Conservation (phyloP, 345 rosid species). For the Xanthoceras sorbifolium region DNA sequence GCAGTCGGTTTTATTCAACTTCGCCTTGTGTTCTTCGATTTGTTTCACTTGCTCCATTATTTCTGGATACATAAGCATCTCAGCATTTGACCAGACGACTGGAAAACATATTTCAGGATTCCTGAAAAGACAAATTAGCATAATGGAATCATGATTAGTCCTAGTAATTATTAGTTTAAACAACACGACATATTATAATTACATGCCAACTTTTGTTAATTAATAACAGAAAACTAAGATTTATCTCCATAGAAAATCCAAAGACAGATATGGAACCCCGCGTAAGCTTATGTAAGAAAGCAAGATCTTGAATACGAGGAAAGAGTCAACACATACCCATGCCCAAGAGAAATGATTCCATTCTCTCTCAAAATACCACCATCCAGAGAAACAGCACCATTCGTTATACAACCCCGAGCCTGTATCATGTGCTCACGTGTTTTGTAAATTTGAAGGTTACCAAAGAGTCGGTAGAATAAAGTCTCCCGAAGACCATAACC, state of each 20-base stretch:
- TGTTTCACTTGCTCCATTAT: background rate
- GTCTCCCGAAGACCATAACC: constrained; percentile 66
- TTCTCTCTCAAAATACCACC: constrained; percentile 56
- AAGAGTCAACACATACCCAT: constrained; percentile 35
- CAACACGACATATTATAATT: no score
- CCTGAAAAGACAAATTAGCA: constrained; percentile 26
- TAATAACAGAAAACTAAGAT: no score
- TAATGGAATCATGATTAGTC: background rate
- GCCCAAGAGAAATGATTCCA: constrained; percentile 43
- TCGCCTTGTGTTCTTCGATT: constrained; percentile 3
- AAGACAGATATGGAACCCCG: background rate
- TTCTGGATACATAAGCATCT: background rate
- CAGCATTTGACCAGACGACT: constrained; percentile 7
- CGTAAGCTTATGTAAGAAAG: background rate
- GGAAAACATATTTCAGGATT: constrained; percentile 47
- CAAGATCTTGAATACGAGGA: background rate
- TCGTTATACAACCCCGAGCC: constrained; percentile 40
- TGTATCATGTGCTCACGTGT: constrained; percentile 41
- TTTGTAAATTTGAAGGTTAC: constrained; percentile 58
- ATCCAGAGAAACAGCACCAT: constrained; percentile 58
- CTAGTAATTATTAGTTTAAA: background rate
- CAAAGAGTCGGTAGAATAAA: constrained; percentile 48
- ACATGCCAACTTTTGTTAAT: no score
- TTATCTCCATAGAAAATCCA: background rate
- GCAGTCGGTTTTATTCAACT: background rate